Evolutionary conservation across 768 basidiomycete species (phyloP), one percentile per base, ranked within the genome.

Genomic region (Panus rudis): DNA sequence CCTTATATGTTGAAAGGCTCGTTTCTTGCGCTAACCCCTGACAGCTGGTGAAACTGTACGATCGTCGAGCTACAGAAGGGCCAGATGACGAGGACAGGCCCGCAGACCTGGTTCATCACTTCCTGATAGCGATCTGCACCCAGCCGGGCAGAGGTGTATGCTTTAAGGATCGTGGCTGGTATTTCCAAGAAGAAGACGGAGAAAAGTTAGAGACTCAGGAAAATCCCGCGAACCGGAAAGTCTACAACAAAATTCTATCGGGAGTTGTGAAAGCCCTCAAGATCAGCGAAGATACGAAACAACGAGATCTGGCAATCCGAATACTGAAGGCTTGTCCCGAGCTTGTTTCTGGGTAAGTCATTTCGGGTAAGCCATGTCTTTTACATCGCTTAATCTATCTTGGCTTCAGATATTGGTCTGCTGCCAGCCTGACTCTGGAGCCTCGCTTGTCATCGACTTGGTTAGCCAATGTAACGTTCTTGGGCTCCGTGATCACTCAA

Each of bases 131-230:
- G 2, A 78, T 91, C 23, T 87, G 84, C 52, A 84, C 87, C 0
- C 78, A 76, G 20, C 86, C 89, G 0, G 92, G 92, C 0, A 64
- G 70, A 11, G 92, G 92, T 0, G 70, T 96, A 12, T 97, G 92
- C 55, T 96, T 94, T 64, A 78, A 69, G 40, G 90, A 93, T 54
- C 72, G 77, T 6, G 92, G 92, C 2, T 97, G 92, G 92, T 97
- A 96, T 52, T 79, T 79, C 3, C 79, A 88, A 2, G 82, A 84
- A 48, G 62, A 62, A n/a, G 44, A 45, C 24, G 41, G 49, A 0
- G 41, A 50, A 2, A 62, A 68, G 7, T 67, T 63, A 20, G 73
- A 72, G 1, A 67, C 68, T 19, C 63, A 63, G 0, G 53, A 52
- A 1, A 54, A 48, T 39, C 57, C 54, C 43, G 67, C 61, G 52